These are phyloP conservation scores for Pseudomicrostroma phylloplanum DNA, from an alignment of 1,284 basidiomycete genomes.

Conservation along the genomic window DNA sequence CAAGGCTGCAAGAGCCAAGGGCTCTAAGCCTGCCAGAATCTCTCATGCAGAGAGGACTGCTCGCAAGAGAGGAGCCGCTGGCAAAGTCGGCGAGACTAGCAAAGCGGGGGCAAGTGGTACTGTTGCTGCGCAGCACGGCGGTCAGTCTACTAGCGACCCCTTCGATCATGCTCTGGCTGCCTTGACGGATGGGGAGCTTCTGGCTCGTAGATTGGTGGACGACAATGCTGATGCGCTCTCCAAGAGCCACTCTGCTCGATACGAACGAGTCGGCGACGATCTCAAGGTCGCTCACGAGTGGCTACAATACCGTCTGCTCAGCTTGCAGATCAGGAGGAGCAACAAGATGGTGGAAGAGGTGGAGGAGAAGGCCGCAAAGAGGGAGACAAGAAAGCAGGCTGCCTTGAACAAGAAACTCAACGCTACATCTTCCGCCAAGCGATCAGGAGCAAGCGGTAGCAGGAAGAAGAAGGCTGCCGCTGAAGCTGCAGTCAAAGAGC, in stretches of 20 bases:
- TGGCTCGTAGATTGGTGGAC: slow-evolving; percentile 40
- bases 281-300: slow-evolving; percentile 46
- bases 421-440: neutral
- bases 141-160: slow-evolving; percentile 24
- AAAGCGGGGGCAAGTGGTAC: neutral
- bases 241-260: slow-evolving; percentile 43
- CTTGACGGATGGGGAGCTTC: slow-evolving; percentile 42
- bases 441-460: neutral
- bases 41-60: slow-evolving; percentile 44
- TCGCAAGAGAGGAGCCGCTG: slow-evolving; percentile 28
- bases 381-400: slow-evolving; percentile 34
- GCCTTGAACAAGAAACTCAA: slow-evolving; percentile 25
- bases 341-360: slow-evolving; percentile 39
- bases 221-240: slow-evolving; percentile 45
- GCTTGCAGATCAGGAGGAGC: slow-evolving; percentile 40
- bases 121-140: slow-evolving; percentile 2
- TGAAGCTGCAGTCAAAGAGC: neutral
- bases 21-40: slow-evolving; percentile 26
- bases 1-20: slow-evolving; percentile 4
- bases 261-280: slow-evolving; percentile 43
- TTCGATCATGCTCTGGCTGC: slow-evolving; percentile 46
- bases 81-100: neutral
- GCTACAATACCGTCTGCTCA: slow-evolving; percentile 41
- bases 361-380: slow-evolving; percentile 33
- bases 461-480: slow-evolving; percentile 6